Evolutionary conservation across 139 green algal genomes (phyloP).

Genomic region (Chlorella sp.): DNA sequence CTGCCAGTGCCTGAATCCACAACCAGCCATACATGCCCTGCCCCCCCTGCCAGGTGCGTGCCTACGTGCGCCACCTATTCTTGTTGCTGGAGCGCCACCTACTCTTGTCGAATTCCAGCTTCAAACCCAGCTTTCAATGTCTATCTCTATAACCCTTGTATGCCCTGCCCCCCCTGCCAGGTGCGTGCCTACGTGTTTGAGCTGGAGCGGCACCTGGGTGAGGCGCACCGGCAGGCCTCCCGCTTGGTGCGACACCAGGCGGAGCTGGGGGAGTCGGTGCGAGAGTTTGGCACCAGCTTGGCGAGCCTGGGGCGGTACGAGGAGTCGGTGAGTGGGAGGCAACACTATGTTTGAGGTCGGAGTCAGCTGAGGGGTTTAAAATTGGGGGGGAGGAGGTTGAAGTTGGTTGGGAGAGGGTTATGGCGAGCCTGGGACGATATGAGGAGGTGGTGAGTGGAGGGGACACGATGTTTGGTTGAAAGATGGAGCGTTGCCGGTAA

Average conservation of each 20-base stretch:
- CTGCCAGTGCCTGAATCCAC: too few species aligned
- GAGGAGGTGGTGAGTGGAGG: too few species aligned
- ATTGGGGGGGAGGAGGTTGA: not conserved
- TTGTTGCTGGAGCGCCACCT: not conserved
- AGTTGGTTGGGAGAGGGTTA: too few species aligned
- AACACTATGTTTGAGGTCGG: not conserved
- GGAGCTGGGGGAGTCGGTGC: constrained; percentile 70
- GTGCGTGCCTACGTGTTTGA: constrained; percentile 79
- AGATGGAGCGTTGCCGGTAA: not conserved
- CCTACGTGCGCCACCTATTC: not conserved
- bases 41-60: not conserved
- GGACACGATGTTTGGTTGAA: too few species aligned
- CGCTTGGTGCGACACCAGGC: constrained; percentile 81
- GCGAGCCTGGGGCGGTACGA: constrained; percentile 33
- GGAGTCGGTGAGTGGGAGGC: constrained; percentile 23
- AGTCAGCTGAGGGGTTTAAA: not conserved
- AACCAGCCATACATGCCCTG: not conserved
- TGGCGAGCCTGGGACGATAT: too few species aligned
- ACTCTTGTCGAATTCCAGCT: too few species aligned
- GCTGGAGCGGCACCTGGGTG: constrained; percentile 86
- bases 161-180: constrained; percentile 9
- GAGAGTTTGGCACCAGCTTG: constrained; percentile 78
- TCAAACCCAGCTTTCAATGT: not conserved
- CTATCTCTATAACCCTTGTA: too few species aligned
- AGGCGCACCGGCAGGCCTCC: constrained; percentile 80